Evolutionary conservation across 768 basidiomycete species (phyloP), one percentile per base, ranked within the genome.

Genomic region (Crucibulum laeve): DNA sequence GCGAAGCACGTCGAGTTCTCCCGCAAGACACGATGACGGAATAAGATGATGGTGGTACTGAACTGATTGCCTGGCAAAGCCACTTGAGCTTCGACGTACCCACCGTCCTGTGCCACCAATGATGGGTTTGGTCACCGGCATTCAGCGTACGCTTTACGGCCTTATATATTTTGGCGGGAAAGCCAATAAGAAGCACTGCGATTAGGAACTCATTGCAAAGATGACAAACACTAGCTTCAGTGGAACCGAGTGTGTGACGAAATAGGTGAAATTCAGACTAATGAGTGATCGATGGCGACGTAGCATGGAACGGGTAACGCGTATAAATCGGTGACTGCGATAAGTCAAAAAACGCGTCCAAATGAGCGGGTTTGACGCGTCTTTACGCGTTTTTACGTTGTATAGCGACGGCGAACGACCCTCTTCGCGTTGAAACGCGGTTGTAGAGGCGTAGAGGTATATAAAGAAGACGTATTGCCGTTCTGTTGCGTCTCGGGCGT

Each of bases 321-420:
- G 15, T 39, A 38, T 38, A 28, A 47, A 42, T n/a, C 38, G 40
- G 35, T 38, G n/a, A 13, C 11, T 19, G 14, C 19, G 35, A 21
- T n/a, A 37, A 13, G 10, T n/a, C 19, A 37, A 10, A n/a, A 14
- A 14, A 21, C 19, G 18, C 19, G 10, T 13, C 35, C 19, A 13
- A 37, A 19, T 53, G 47, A 50, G 55, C 54, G 50, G 53, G 51
- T 45, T 45, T 49, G 57, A 72, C 70, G 70, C 71, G 73, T 72
- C 56, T 65, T 66, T 61, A 70, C 71, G 73, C 71, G 73, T 69
- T 50, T 55, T 70, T 68, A 62, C 58, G 60, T 64, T 38, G 48
- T 13, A 43, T 42, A 30, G 46, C 35, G 44, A 47, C 36, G 35
- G 35, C 18, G 19, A 25, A 26, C 42, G 30, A 21, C 19, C 23